phyloP scores from a whole-genome alignment of 163 green algal species.

The Prototheca wickerhamii region DNA sequence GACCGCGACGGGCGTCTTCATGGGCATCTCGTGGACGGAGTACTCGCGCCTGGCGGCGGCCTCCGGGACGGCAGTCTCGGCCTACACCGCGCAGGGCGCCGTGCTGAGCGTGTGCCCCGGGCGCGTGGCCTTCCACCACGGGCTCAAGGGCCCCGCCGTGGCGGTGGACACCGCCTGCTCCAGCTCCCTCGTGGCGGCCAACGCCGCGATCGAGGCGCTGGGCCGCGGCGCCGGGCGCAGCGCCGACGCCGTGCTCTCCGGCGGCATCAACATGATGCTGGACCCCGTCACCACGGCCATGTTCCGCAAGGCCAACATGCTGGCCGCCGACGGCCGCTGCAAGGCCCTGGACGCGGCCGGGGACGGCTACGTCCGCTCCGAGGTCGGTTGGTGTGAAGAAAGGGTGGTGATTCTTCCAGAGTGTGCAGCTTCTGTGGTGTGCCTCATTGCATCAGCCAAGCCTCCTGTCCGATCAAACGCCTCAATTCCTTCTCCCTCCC shows the following conservation, averaged over 20 bases:
- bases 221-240: background rate
- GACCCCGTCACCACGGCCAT: slow-evolving; percentile 28
- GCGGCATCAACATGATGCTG: slow-evolving; percentile 43
- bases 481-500: too few relatives aligned
- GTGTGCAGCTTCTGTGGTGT: too few relatives aligned
- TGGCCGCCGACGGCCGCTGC: slow-evolving; percentile 74
- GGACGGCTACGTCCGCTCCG: slow-evolving; percentile 76
- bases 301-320: slow-evolving; percentile 60
- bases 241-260: slow-evolving; percentile 6
- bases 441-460: too few relatives aligned
- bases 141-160: slow-evolving; percentile 59
- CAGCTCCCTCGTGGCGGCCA: slow-evolving; percentile 64
- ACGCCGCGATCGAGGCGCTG: slow-evolving; percentile 33
- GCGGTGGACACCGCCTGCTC: slow-evolving; percentile 85
- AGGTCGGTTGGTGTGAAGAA: slow-evolving; percentile 23
- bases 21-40: slow-evolving; percentile 43
- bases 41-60: slow-evolving; percentile 15
- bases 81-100: slow-evolving; percentile 35
- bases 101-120: slow-evolving; percentile 44
- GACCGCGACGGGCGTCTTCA: slow-evolving; percentile 27
- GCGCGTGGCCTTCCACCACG: slow-evolving; percentile 67
- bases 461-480: too few relatives aligned
- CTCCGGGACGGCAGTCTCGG: slow-evolving; percentile 10
- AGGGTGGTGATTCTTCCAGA: background rate
- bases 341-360: slow-evolving; percentile 72